Conservation (phyloP, 495 filamentous ascomycete species). For the Penicillium paxilli region DNA sequence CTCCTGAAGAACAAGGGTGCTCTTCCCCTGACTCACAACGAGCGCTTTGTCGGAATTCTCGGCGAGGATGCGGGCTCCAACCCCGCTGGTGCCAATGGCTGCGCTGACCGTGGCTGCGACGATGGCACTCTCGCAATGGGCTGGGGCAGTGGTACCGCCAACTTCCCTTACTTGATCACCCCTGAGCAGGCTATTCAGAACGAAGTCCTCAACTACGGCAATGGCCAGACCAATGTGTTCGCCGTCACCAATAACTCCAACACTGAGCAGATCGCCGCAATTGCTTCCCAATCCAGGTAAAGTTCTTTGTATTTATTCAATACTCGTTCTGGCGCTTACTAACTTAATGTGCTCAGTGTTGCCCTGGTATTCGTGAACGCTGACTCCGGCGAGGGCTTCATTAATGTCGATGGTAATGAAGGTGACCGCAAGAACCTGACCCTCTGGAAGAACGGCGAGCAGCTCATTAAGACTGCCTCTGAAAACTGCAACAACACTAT, state of each 20-base stretch:
- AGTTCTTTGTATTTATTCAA: too few species aligned
- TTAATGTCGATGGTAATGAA: constrained; percentile 77
- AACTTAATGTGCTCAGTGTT: too few species aligned
- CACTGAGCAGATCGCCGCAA: constrained; percentile 53
- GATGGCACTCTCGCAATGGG: constrained; percentile 89
- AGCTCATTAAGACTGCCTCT: constrained; percentile 74
- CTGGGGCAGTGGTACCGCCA: constrained; percentile 88
- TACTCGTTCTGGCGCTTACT: too few species aligned
- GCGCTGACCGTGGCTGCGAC: constrained; percentile 78
- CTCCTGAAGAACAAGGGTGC: constrained; percentile 82
- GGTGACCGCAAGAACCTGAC: constrained; percentile 95
- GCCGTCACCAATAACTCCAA: constrained; percentile 78
- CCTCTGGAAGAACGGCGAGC: constrained; percentile 80
- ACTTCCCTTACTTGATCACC: constrained; percentile 90
- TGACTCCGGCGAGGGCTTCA: constrained; percentile 84
- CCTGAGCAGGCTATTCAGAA: constrained; percentile 83
- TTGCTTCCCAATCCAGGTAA: constrained; percentile 69
- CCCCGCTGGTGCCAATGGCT: constrained; percentile 80
- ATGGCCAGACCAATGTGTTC: constrained; percentile 57
- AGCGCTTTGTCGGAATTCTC: constrained; percentile 76
- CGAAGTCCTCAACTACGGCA: constrained; percentile 52
- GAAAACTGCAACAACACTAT: constrained; percentile 85
- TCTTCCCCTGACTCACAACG: constrained; percentile 74
- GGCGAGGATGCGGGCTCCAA: constrained; percentile 84
- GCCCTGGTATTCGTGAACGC: constrained; percentile 89